Base-by-base conservation (phyloP, 176 grass and related monocot species). In the Triticum turgidum region DNA sequence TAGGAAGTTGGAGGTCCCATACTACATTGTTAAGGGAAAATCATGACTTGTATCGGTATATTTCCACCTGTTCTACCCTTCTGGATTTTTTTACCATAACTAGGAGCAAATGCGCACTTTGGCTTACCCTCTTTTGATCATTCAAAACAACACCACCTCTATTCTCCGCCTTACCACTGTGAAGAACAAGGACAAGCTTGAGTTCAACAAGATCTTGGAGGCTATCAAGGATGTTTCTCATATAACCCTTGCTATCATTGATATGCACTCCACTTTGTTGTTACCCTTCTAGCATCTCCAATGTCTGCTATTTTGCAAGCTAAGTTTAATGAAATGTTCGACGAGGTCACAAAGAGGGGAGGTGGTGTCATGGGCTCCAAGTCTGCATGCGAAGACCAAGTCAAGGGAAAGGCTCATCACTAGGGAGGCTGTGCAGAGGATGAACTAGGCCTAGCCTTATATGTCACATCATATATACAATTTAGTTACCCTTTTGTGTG, bases 131-230 rank as follows among this genome's bases (percentile, higher is more conserved):
- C 6, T 39, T 1, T 39, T 39, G 38, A 39, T 9, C 5, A 1
- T 39, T 39, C 38, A 39, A 39, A 94, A 91, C 89, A 94, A 94
- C 71, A 94, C 89, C 1, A 84, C 92, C 44, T 81, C 89, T 27
- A 89, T 94, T 39, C 78, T 91, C 7, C 87, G 92, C 66, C 71
- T 94, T 84, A 94, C 92, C 56, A 94, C 92, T 56, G 89, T 94
- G 6, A 91, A 94, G 92, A 94, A 91, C 0, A 87, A 94, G 77
- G 92, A 94, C 78, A 94, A 94, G 68, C 92, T 94, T 72, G 92
- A 94, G 51, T 94, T 94, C 80, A 94, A 89, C 76, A 91, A 94
- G 87, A 91, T 94, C 80, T 86, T 94, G 69, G 92, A 94, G 83
- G 92, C 87, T 41, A 89, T 94, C 24, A 94, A 94, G 87, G 92